Evolutionary conservation across 2,329 filamentous ascomycete genomes (phyloP), one percentile per base, ranked within the genome.

Genomic region (Scytalidium sp.): DNA sequence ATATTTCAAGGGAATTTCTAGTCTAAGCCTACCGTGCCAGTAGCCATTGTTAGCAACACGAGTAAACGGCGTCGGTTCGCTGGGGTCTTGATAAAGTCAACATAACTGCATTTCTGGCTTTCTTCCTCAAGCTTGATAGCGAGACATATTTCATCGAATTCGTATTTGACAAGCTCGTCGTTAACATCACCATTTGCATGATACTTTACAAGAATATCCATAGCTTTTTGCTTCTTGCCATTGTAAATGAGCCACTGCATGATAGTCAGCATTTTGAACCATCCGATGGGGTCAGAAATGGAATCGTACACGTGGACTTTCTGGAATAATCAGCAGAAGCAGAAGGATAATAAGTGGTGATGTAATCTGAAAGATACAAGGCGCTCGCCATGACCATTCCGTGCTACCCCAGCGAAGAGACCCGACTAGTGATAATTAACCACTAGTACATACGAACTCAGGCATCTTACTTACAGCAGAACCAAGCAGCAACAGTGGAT

Each of bases 181-280:
- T 76, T 68, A 20, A 19, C 23, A 32, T 54, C 51, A 6, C 76
- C 75, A 25, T 72, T 71, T 41, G 73, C 76, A 54, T 81, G 77
- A 47, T 76, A 75, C 22, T 79, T 72, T 15, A 72, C 70, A 3
- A 84, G 72, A 2, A 81, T 68, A 1, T 64, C 62, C 1, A 75
- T 67, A 5, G 79, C 79, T 47, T 81, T 74, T 1, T 80, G 71
- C 44, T 74, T 69, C n/a, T 74, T 69, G 40, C 75, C 76, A 36
- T 74, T 74, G 6, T 66, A 62, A 9, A 73, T 69, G 50, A 64
- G 75, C 73, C 53, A 83, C 47, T 65, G 55, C 32, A 8, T 29
- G 25, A 7, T 29, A 13, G 13, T 29, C 25, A 29, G 25, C 13
- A 29, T 29, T 29, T 13, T 29, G 13, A 8, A 29, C 8, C 13